Base-by-base conservation (phyloP, 2,329 filamentous ascomycete species). In the Neofusicoccum kwambonambiense region DNA sequence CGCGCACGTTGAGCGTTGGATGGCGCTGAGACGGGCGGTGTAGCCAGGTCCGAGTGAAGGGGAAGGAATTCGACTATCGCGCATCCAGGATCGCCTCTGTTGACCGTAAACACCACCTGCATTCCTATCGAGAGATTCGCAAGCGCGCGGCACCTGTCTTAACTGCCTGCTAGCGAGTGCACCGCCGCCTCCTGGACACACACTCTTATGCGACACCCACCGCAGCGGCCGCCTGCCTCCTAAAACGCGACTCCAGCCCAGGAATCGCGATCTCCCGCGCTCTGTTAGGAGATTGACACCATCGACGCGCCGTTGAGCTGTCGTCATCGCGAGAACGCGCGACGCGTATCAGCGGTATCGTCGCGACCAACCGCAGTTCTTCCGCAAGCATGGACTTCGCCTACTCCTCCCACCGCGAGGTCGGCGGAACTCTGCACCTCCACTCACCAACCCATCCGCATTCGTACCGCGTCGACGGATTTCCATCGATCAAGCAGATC, bases 401-500 rank as follows among this genome's bases (percentile, higher is more conserved):
- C 67, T 82, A 80, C 71, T 83, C 81, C 62, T 81, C 81, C 62
- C 80, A 80, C 70, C 80, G 81, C 70, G 80, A 82, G 66, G 73
- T 74, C 17, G 90, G 91, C 75, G 91, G 91, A 73, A 94, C 91
- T 66, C 84, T 96, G 72, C 92, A 95, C 73, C 84, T 97, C 71
- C 89, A 92, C 69, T 97, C 93, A 67, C 93, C 94, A 65, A 94
- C 91, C 12, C 76, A 76, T 67, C 70, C 73, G 54, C 89, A 91
- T 72, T 87, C 88, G 67, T 91, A 92, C 76, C 89, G 91, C 78
- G 90, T 94, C 72, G 91, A 96, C 80, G 88, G 92, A 69, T 89
- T 90, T 67, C 88, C 91, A 58, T 89, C 91, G 66, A 90, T 97
- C 68, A 87, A 92, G 74, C 91, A 92, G 72, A 83, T 97, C 65